phyloP scores from a whole-genome alignment of 1,284 basidiomycete species.

The Trichosporon coremiiforme region DNA sequence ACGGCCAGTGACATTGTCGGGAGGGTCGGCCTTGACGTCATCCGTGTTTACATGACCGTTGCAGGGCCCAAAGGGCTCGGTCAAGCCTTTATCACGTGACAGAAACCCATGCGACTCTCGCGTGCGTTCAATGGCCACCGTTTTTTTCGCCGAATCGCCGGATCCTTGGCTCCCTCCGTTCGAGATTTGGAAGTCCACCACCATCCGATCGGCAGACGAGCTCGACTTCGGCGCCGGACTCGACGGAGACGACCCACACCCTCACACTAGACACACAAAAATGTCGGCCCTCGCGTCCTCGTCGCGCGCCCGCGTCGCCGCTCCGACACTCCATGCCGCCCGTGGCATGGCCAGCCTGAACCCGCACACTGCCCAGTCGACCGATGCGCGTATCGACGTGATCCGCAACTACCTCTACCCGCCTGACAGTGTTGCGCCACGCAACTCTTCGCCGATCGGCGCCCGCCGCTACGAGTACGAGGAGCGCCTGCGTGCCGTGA shows the following conservation, averaged over 20 bases:
- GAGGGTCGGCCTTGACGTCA: neutral
- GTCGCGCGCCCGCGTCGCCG: constrained; percentile 16
- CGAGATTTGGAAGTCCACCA: constrained; percentile 18
- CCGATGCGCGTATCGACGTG: constrained; percentile 69
- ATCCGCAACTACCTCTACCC: constrained; percentile 80
- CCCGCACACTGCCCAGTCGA: constrained; percentile 30
- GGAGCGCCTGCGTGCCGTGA: constrained; percentile 69
- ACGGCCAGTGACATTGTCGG: neutral
- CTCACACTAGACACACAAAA: neutral
- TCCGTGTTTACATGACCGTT: constrained; percentile 1
- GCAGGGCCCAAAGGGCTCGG: neutral
- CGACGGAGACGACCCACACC: neutral
- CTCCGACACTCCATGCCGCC: neutral
- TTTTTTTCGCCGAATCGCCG: constrained; percentile 17
- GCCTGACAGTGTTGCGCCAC: constrained; percentile 60
- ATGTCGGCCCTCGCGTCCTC: constrained; percentile 26
- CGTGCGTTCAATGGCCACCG: neutral
- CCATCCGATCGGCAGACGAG: neutral
- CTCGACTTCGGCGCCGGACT: constrained; percentile 6
- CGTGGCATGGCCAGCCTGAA: constrained; percentile 22
- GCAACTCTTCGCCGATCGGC: constrained; percentile 66
- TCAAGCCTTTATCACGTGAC: neutral
- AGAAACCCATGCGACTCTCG: neutral
- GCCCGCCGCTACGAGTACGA: constrained; percentile 75
- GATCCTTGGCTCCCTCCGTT: neutral